These are phyloP conservation scores for Myriangium duriaei DNA, from an alignment of 2,329 filamentous ascomycete genomes.

Conservation along the genomic window DNA sequence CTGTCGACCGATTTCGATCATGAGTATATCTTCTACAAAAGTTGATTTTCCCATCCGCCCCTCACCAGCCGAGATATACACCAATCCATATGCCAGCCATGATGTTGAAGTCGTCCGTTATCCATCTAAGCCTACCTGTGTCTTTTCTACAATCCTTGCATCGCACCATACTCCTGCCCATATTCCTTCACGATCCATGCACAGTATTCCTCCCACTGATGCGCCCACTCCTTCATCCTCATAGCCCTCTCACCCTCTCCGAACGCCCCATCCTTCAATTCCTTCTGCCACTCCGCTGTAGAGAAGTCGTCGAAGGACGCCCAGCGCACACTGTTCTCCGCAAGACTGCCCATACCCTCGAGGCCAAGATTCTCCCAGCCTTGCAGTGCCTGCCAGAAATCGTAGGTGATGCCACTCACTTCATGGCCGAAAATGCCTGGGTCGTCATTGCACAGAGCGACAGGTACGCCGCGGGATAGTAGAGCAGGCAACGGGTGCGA, in stretches of 20 bases:
- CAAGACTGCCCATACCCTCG: constrained; percentile 71
- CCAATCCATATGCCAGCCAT: no score
- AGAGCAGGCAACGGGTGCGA: constrained; percentile 73
- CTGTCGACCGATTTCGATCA: no score
- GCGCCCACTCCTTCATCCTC: constrained; percentile 63
- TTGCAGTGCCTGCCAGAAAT: constrained; percentile 89
- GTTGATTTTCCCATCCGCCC: no score
- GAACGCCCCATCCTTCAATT: constrained; percentile 59
- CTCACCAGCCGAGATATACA: no score
- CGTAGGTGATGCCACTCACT: constrained; percentile 70
- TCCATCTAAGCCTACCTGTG: no score
- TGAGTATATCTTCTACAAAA: no score
- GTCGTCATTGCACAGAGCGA: constrained; percentile 80
- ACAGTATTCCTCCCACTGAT: constrained; percentile 81
- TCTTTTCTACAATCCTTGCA: no score
- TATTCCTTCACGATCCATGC: constrained; percentile 77
- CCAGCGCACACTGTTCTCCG: constrained; percentile 88
- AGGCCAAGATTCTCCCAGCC: constrained; percentile 86
- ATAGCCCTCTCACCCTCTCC: constrained; percentile 59
- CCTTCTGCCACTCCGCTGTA: constrained; percentile 56
- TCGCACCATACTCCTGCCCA: constrained; percentile 18
- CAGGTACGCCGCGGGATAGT: constrained; percentile 70
- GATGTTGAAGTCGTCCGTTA: no score
- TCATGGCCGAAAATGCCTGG: constrained; percentile 80
- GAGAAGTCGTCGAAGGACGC: constrained; percentile 74